Conservation (phyloP, 2,329 filamentous ascomycete genomes). For the Xylaria sp. region DNA sequence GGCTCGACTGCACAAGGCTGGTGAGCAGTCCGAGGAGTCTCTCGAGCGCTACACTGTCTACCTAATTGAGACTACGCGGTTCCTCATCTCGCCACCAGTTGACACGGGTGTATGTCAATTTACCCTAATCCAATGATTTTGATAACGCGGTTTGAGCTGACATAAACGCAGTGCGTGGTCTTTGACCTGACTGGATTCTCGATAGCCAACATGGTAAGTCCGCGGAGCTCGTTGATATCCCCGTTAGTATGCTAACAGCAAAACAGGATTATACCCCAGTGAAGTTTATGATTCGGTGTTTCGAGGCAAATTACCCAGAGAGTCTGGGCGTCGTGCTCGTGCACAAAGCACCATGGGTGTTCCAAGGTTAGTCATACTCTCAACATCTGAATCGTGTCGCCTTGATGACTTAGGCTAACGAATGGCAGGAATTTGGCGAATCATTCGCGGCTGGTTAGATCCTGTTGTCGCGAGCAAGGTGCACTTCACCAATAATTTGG, state of each 20-base stretch:
- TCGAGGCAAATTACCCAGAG: slow-evolving; percentile 97
- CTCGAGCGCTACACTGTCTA: slow-evolving; percentile 90
- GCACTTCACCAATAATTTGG: slow-evolving; percentile 78
- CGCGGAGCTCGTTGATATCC: neutral
- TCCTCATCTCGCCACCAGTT: slow-evolving; percentile 71
- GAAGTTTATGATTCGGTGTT: slow-evolving; percentile 99
- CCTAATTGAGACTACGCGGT: slow-evolving; percentile 86
- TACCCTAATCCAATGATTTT: neutral
- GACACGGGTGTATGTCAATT: slow-evolving; percentile 78
- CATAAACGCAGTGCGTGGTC: slow-evolving; percentile 63
- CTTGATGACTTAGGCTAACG: slow-evolving; percentile 24
- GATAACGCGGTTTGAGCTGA: neutral
- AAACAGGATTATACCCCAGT: slow-evolving; percentile 81
- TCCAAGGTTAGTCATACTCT: slow-evolving; percentile 60
- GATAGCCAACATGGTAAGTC: slow-evolving; percentile 81
- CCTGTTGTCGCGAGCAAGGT: slow-evolving; percentile 93
- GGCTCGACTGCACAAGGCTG: slow-evolving; percentile 73
- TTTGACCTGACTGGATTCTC: slow-evolving; percentile 96
- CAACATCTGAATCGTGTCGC: neutral
- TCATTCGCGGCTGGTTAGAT: slow-evolving; percentile 94
- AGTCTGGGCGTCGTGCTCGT: slow-evolving; percentile 84
- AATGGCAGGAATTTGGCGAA: slow-evolving; percentile 73
- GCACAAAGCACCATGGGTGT: slow-evolving; percentile 95
- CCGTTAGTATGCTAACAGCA: slow-evolving; percentile 18
- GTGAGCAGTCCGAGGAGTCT: slow-evolving; percentile 75